Conservation (phyloP, 768 basidiomycete genomes). For the Phylloporus sp. region DNA sequence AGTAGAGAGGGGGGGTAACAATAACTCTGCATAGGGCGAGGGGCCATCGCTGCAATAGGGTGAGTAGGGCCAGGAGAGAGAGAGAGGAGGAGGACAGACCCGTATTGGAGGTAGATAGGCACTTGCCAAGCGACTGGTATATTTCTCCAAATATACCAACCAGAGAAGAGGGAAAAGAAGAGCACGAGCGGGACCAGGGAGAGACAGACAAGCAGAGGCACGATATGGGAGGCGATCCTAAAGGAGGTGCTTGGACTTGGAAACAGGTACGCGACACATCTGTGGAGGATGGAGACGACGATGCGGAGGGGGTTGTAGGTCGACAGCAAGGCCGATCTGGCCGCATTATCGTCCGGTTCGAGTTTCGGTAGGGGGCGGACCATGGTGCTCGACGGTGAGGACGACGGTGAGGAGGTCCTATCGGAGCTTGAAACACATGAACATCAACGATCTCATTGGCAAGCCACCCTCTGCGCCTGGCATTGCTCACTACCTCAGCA, state of each 20-base stretch:
- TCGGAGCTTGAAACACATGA: constrained; percentile 27
- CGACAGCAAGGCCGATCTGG: not conserved
- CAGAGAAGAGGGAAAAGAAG: constrained; percentile 60
- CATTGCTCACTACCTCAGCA: constrained; percentile 42
- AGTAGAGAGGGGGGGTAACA: constrained; percentile 48
- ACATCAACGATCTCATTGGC: constrained; percentile 44
- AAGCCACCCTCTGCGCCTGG: constrained; percentile 44
- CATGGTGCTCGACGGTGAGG: constrained; percentile 15
- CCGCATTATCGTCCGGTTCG: constrained; percentile 14
- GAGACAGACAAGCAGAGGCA: constrained; percentile 62
- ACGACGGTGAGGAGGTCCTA: constrained; percentile 5
- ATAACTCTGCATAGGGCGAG: constrained; percentile 57
- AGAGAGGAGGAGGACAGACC: constrained; percentile 43
- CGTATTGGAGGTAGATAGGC: constrained; percentile 73
- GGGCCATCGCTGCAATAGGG: constrained; percentile 50
- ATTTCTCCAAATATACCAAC: constrained; percentile 71
- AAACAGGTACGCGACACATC: constrained; percentile 7
- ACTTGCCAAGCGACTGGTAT: constrained; percentile 68
- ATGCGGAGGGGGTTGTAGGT: constrained; percentile 10
- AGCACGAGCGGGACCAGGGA: constrained; percentile 60
- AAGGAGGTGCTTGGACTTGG: constrained; percentile 14
- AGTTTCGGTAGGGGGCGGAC: constrained; percentile 19
- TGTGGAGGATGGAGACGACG: not conserved
- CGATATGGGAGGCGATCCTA: constrained; percentile 52
- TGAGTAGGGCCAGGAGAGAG: not conserved